Percentiles rank a stretch among this genome's conserved stretches.
Evolutionary conservation across 768 basidiomycete species (phyloP).

Genomic region (Termitomyces sp.): DNA sequence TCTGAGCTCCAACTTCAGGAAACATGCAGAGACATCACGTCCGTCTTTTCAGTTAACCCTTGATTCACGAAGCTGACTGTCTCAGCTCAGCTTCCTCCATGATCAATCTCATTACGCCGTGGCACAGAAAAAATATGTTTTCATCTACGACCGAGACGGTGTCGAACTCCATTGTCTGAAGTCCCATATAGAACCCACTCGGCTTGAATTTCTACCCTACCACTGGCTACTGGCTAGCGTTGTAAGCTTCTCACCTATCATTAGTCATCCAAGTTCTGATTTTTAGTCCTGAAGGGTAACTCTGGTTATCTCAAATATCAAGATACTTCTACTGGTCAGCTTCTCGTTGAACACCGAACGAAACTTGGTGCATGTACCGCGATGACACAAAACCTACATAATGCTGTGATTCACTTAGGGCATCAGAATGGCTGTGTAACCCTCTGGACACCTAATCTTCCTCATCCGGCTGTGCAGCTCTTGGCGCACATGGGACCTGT

Average conservation of each 20-base stretch:
- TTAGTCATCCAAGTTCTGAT: not conserved
- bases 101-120: conserved; percentile 92
- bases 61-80: not conserved
- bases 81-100: conserved; percentile 67
- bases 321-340: conserved; percentile 89
- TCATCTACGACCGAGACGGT: conserved; percentile 92
- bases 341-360: conserved; percentile 84
- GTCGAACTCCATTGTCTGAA: conserved; percentile 87
- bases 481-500: conserved; percentile 90
- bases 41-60: conserved; percentile 21
- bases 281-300: conserved; percentile 51
- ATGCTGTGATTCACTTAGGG: conserved; percentile 90
- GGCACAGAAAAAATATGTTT: conserved; percentile 93
- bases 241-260: conserved; percentile 39
- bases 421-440: conserved; percentile 96
- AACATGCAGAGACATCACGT: conserved; percentile 91
- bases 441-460: conserved; percentile 93
- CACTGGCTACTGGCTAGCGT: conserved; percentile 90
- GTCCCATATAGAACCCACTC: conserved; percentile 81
- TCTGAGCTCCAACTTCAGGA: conserved; percentile 87
- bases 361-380: conserved; percentile 80
- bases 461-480: conserved; percentile 87
- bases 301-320: conserved; percentile 93
- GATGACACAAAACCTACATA: conserved; percentile 90
- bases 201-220: conserved; percentile 89